Conservation (phyloP, 768 basidiomycete species). For the Albatrellus ellisii region DNA sequence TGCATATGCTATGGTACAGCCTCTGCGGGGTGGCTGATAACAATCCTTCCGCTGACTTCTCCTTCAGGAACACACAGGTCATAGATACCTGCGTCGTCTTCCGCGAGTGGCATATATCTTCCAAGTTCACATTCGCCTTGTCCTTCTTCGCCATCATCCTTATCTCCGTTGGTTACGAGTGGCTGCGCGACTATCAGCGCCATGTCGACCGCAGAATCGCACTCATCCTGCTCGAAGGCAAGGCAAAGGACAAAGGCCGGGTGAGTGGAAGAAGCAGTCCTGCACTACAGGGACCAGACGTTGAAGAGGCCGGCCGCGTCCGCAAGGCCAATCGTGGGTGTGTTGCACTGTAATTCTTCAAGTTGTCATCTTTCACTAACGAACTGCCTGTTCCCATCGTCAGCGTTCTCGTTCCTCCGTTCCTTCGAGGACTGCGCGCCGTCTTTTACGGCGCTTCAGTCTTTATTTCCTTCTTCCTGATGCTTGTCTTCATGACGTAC, state of each 20-base stretch:
- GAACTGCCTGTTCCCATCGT: neutral
- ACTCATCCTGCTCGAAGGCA: slow-evolving; percentile 29
- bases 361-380: neutral
- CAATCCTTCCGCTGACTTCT: neutral
- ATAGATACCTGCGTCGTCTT: slow-evolving; percentile 77
- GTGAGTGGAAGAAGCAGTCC: slow-evolving; percentile 31
- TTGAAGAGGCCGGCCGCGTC: slow-evolving; percentile 38
- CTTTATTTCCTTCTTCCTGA: slow-evolving; percentile 79
- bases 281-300: slow-evolving; percentile 20
- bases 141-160: slow-evolving; percentile 53
- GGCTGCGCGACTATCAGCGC: slow-evolving; percentile 52
- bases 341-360: slow-evolving; percentile 12
- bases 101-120: slow-evolving; percentile 59
- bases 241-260: slow-evolving; percentile 28
- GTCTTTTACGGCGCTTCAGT: slow-evolving; percentile 62
- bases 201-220: slow-evolving; percentile 48
- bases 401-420: slow-evolving; percentile 38
- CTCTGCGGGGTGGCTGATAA: neutral
- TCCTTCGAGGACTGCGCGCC: slow-evolving; percentile 46
- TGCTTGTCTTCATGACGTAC: slow-evolving; percentile 96
- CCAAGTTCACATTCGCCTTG: slow-evolving; percentile 39
- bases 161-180: slow-evolving; percentile 71
- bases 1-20: slow-evolving; percentile 71
- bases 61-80: slow-evolving; percentile 58
- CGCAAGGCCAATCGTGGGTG: slow-evolving; percentile 32